These are phyloP conservation scores for Podaxis mareebaensis DNA, from an alignment of 768 basidiomycete genomes.

Conservation along the genomic window DNA sequence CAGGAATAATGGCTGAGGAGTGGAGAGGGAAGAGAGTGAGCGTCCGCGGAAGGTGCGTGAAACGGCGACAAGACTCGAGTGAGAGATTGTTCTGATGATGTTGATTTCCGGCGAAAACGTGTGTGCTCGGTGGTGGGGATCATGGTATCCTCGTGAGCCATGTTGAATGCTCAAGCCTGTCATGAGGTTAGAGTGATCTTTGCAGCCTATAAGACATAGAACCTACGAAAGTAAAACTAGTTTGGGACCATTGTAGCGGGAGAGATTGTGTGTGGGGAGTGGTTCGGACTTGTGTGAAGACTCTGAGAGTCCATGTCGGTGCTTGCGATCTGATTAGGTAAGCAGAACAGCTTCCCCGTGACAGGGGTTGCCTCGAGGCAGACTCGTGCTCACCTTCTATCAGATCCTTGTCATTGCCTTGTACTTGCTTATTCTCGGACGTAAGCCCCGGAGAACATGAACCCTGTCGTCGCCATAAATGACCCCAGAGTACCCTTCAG, in stretches of 20 bases:
- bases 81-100: slow-evolving; percentile 1
- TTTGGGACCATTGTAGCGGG: slow-evolving; percentile 3
- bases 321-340: not conserved
- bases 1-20: not conserved
- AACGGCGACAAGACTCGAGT: not conserved
- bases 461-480: not conserved
- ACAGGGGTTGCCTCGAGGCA: slow-evolving; percentile 11
- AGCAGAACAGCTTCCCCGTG: not conserved
- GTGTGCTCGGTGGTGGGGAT: not conserved
- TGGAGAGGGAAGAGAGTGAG: not conserved
- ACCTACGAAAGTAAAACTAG: slow-evolving; percentile 1
- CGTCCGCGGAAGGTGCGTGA: not conserved
- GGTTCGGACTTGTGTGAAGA: not conserved
- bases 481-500: not conserved
- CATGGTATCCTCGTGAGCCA: slow-evolving; percentile 3
- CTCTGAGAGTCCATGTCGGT: not conserved
- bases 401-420: slow-evolving; percentile 11
- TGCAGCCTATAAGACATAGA: not conserved
- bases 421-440: not conserved
- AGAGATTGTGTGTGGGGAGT: not conserved
- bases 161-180: not conserved
- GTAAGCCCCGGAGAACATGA: not conserved
- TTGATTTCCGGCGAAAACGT: slow-evolving; percentile 12
- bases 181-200: not conserved
- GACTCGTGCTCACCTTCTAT: slow-evolving; percentile 15